Evolutionary conservation across 495 filamentous ascomycete species (phyloP).

Genomic region (Hamigera avellanea): DNA sequence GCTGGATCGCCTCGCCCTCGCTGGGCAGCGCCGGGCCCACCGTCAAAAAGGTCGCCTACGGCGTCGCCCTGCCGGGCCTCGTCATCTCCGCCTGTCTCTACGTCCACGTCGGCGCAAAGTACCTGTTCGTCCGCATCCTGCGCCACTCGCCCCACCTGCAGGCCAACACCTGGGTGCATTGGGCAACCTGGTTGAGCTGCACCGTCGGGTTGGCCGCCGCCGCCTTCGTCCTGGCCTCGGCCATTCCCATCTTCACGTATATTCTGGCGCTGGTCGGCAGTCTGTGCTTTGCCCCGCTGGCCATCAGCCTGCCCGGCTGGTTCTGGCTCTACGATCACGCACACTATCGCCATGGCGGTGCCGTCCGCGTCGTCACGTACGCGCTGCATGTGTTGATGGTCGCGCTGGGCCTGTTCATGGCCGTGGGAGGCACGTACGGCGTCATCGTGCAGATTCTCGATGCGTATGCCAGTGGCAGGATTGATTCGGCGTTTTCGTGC

Average conservation of each 20-base stretch:
- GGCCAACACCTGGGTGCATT: slow-evolving; percentile 35
- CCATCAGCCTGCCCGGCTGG: slow-evolving; percentile 29
- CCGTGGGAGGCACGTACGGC: slow-evolving; percentile 28
- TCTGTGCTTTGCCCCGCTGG: slow-evolving; percentile 27
- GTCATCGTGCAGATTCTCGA: slow-evolving; percentile 26
- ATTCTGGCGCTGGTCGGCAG: slow-evolving; percentile 38
- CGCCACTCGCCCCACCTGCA: slow-evolving; percentile 42
- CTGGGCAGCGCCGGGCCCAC: slow-evolving; percentile 52
- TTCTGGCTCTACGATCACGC: slow-evolving; percentile 36
- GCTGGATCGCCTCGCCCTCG: slow-evolving; percentile 54
- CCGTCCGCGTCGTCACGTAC: slow-evolving; percentile 9
- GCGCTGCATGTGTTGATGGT: slow-evolving; percentile 18
- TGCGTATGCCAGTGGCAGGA: slow-evolving; percentile 23
- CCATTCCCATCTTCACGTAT: slow-evolving; percentile 60
- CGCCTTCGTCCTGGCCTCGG: slow-evolving; percentile 54
- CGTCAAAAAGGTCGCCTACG: slow-evolving; percentile 58
- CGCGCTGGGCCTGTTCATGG: slow-evolving; percentile 25
- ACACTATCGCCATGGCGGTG: slow-evolving; percentile 19
- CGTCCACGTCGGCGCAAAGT: slow-evolving; percentile 47
- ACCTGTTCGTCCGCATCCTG: slow-evolving; percentile 52
- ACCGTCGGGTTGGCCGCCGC: slow-evolving; percentile 42
- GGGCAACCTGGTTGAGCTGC: slow-evolving; percentile 45
- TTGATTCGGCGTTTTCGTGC: slow-evolving; percentile 28
- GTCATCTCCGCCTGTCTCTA: slow-evolving; percentile 49
- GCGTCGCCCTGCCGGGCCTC: slow-evolving; percentile 58